Evolutionary conservation across 2,329 filamentous ascomycete species (phyloP).

Genomic region (Scytalidium sp.): DNA sequence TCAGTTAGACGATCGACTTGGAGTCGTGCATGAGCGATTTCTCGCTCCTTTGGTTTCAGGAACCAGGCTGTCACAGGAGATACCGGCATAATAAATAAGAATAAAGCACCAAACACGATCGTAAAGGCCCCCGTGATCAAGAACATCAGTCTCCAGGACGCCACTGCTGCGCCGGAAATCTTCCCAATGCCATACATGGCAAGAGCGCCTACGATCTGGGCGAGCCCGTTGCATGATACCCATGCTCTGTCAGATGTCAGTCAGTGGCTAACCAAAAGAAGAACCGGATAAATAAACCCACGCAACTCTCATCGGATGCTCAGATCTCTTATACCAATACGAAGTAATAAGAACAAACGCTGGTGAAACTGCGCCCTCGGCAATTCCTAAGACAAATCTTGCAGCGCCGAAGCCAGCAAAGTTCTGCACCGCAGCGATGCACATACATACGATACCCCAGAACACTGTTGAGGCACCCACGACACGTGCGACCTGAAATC

Average conservation of each 20-base stretch:
- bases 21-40: slow-evolving; percentile 35
- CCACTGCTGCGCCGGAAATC: slow-evolving; percentile 33
- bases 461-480: slow-evolving; percentile 45
- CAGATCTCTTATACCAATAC: slow-evolving; percentile 37
- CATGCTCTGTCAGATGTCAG: slow-evolving; percentile 25
- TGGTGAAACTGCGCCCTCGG: slow-evolving; percentile 38
- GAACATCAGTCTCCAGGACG: slow-evolving; percentile 46
- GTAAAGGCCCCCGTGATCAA: slow-evolving; percentile 48
- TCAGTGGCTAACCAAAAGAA: neutral
- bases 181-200: slow-evolving; percentile 51
- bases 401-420: slow-evolving; percentile 37
- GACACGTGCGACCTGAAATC: slow-evolving; percentile 46
- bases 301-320: slow-evolving; percentile 31
- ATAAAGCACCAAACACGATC: slow-evolving; percentile 36
- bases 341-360: slow-evolving; percentile 44
- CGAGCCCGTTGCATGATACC: slow-evolving; percentile 43
- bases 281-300: slow-evolving; percentile 8
- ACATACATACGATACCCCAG: slow-evolving; percentile 42
- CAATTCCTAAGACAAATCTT: slow-evolving; percentile 40
- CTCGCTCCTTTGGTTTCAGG: slow-evolving; percentile 38
- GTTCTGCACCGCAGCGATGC: slow-evolving; percentile 37
- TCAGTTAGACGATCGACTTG: slow-evolving; percentile 35
- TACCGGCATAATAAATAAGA: slow-evolving; percentile 44
- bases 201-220: slow-evolving; percentile 41
- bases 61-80: slow-evolving; percentile 48